Percentiles rank a stretch among this genome's conserved stretches.
Conservation (phyloP, 371 early-diverging fungal species). For the Mortierella sp. region DNA sequence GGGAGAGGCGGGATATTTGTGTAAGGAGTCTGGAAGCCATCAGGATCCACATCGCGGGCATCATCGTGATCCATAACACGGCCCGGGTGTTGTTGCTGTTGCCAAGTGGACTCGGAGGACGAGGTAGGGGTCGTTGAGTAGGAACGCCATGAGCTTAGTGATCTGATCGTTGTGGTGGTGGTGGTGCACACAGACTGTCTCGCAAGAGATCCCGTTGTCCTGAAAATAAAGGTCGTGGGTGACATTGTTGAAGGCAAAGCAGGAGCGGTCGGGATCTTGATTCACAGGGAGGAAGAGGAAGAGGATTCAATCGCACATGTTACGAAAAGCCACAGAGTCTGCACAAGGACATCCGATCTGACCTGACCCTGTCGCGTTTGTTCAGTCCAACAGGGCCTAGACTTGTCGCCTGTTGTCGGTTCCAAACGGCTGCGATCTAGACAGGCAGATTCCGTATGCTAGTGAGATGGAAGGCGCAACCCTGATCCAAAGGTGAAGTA, state of each 20-base stretch:
- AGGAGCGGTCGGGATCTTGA: too few relatives aligned
- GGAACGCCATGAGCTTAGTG: constrained; percentile 13
- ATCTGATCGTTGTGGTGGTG: neutral
- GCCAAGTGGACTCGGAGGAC: constrained; percentile 9
- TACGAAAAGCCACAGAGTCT: too few relatives aligned
- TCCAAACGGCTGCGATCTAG: too few relatives aligned
- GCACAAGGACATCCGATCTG: too few relatives aligned
- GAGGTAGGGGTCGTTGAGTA: constrained; percentile 17
- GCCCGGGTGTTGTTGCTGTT: neutral
- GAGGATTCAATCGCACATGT: too few relatives aligned
- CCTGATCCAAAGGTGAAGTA: too few relatives aligned
- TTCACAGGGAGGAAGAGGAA: too few relatives aligned
- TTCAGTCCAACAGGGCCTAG: too few relatives aligned
- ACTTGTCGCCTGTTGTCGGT: neutral
- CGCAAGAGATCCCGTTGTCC: constrained; percentile 2
- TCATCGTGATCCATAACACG: constrained; percentile 46
- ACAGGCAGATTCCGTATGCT: too few relatives aligned
- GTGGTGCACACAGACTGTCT: neutral
- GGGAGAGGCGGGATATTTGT: constrained; percentile 71
- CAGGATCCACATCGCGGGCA: constrained; percentile 43
- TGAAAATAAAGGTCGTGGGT: constrained; percentile 7
- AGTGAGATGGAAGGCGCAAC: too few relatives aligned
- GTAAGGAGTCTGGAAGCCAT: constrained; percentile 59
- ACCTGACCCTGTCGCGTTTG: too few relatives aligned
- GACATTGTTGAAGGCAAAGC: constrained; percentile 1